Evolutionary conservation across 1,284 basidiomycete genomes (phyloP).

Genomic region (Ganoderma lingzhi): DNA sequence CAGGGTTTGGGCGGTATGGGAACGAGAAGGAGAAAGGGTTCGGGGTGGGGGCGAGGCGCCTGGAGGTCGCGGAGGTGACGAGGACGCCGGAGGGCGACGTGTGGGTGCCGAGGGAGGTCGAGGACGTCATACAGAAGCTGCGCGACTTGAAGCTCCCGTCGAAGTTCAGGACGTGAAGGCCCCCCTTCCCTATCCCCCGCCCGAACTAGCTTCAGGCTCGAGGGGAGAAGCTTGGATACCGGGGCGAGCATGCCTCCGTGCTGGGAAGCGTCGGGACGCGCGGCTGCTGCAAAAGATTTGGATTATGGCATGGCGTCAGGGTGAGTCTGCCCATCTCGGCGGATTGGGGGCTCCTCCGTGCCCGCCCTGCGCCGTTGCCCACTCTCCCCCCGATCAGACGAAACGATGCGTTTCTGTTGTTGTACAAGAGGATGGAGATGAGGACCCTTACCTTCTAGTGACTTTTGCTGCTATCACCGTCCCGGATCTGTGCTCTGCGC

Average conservation of each 20-base stretch:
- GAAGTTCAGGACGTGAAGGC: conserved; percentile 23
- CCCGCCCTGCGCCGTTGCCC: not conserved
- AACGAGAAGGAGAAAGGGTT: not conserved
- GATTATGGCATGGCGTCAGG: conserved; percentile 4
- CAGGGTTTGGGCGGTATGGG: not conserved
- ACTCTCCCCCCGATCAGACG: not conserved
- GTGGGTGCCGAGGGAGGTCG: conserved; percentile 38
- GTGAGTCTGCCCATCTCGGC: not conserved
- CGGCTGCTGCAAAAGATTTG: not conserved
- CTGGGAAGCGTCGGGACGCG: not conserved
- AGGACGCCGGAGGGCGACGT: conserved; percentile 33
- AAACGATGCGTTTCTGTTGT: not conserved
- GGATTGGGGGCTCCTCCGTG: not conserved
- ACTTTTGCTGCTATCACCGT: not conserved
- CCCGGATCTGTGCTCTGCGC: not conserved
- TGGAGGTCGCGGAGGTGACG: conserved; percentile 34
- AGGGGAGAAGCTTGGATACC: not conserved
- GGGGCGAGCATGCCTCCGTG: not conserved
- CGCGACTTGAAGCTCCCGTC: conserved; percentile 34
- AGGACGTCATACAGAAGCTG: conserved; percentile 39
- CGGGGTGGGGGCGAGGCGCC: conserved; percentile 3
- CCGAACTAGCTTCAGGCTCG: not conserved
- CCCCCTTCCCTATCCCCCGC: not conserved
- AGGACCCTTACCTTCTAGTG: not conserved
- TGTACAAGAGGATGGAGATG: not conserved